Base-by-base conservation (phyloP, 2,329 filamentous ascomycete species). In the Aspergillus ibericus region DNA sequence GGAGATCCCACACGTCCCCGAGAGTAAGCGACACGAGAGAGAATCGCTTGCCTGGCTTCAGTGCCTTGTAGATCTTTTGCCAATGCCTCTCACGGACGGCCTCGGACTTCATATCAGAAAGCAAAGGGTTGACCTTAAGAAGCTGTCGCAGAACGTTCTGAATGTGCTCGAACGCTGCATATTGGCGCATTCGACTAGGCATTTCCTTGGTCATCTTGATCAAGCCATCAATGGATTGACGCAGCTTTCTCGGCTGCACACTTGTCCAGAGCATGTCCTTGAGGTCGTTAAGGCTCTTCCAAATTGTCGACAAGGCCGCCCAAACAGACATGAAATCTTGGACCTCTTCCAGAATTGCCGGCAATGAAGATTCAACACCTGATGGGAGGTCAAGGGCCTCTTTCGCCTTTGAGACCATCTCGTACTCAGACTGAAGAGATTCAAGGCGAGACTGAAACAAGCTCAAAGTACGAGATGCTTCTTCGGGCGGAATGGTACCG, bases 131-230 rank as follows among this genome's bases (percentile, higher is more conserved):
- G 67, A 96, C 92, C 75, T 96, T 98, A 63, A 97, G 83, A 50
- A 96, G 84, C 62, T 93, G 88, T 46, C 92, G 90, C 40, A 99
- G 85, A 29, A 96, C 90, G 63, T 87, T 92, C 73, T 99, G 96
- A 38, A 99, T 92, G 71, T 99, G 93, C 76, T 99, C 96, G 72
- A 99, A 99, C n/a, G 96, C 96, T 67, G 96, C 93, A 75, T 99
- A 99, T 72, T 99, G 96, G 60, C 96, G 88, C 93, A 99, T 98
- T 59, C 95, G 88, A 76, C 92, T 96, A 0, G 96, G 95, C 95
- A 99, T 98, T 63, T 98, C 93, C 78, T 96, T 98, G 35, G 93
- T 98, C 85, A 96, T 96, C 81, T 96, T 96, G 74, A 98, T 91
- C 54, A 98, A 84, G 49, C 89, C 88, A 70, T 99, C 93, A 52